Conservation (phyloP, 768 basidiomycete genomes). For the Russula dissimulans region DNA sequence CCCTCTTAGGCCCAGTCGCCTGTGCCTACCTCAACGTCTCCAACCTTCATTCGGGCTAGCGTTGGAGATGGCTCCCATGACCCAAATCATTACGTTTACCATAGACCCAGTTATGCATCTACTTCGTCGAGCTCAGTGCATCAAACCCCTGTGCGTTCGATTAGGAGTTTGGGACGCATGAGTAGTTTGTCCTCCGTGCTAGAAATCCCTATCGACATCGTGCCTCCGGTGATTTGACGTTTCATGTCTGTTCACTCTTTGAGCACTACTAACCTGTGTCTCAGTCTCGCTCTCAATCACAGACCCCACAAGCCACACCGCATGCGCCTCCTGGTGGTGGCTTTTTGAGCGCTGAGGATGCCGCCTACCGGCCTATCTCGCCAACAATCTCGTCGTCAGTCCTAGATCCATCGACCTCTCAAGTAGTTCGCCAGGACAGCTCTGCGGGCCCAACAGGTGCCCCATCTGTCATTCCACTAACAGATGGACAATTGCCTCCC, state of each 20-base stretch:
- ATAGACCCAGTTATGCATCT: constrained; percentile 17
- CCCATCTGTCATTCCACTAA: neutral
- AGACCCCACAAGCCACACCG: constrained; percentile 16
- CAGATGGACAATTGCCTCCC: constrained; percentile 12
- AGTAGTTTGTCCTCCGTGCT: constrained; percentile 12
- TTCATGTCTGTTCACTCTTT: neutral
- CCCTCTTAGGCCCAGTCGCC: neutral
- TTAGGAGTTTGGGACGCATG: constrained; percentile 9
- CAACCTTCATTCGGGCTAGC: neutral
- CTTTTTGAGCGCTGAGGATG: constrained; percentile 17
- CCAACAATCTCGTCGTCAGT: constrained; percentile 5
- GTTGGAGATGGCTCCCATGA: neutral
- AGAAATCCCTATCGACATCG: constrained; percentile 1
- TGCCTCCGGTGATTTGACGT: constrained; percentile 11
- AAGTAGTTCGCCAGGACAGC: neutral
- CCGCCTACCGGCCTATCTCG: constrained; percentile 1
- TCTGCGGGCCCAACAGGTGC: neutral
- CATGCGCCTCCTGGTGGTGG: neutral
- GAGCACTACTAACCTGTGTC: neutral
- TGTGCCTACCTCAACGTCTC: neutral
- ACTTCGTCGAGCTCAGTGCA: constrained; percentile 7
- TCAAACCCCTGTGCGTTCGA: constrained; percentile 9
- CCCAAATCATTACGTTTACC: constrained; percentile 7
- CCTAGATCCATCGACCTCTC: neutral
- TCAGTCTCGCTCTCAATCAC: constrained; percentile 19